A percentile compares a stretch with the other conserved stretches of the same genome.
Evolutionary conservation across 1,284 basidiomycete species (phyloP).

Genomic region (Spongispora temasekensis): DNA sequence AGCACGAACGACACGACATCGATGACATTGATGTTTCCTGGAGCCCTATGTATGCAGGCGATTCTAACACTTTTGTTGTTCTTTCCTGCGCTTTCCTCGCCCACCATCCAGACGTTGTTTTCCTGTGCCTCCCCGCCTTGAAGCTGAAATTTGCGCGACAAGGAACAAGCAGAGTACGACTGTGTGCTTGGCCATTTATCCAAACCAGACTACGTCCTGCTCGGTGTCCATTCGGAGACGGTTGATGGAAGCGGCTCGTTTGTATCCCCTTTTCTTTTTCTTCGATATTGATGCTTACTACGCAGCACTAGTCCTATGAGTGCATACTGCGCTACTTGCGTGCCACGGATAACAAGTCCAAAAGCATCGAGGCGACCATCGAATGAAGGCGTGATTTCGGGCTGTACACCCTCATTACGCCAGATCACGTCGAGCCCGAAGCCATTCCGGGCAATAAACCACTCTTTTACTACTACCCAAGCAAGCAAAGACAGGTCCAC

Average conservation of each 20-base stretch:
- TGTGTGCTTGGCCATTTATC: not conserved
- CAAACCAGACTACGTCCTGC: not conserved
- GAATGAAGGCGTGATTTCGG: not conserved
- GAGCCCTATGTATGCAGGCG: no score
- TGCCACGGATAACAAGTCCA: not conserved
- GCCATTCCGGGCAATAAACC: not conserved
- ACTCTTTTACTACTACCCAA: constrained; percentile 52
- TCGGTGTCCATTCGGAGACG: not conserved
- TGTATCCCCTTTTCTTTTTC: not conserved
- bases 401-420: not conserved
- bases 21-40: no score
- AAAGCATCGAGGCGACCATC: not conserved
- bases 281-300: not conserved
- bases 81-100: no score
- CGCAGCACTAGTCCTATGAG: not conserved
- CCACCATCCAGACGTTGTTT: constrained; percentile 23
- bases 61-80: no score
- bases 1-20: no score
- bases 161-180: not conserved
- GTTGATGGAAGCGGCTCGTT: not conserved
- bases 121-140: constrained; percentile 35
- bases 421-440: not conserved
- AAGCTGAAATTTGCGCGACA: constrained; percentile 34
- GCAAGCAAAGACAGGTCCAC: constrained; percentile 81
- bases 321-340: not conserved